Base-by-base conservation (phyloP, 306 rosid genomes). In the Cicer yamashitae region DNA sequence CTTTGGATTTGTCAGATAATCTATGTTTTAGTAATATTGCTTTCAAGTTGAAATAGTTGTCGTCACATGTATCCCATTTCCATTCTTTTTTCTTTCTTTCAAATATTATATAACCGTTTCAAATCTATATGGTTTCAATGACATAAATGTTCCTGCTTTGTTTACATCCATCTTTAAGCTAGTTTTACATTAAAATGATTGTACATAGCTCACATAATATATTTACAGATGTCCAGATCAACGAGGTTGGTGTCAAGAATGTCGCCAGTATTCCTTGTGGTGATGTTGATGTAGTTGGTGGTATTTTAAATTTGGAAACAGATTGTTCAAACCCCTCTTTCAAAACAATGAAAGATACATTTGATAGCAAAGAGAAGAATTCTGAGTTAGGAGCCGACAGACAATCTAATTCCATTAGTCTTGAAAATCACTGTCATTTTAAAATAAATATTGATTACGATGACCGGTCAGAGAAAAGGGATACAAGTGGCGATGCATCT, bases 171-270 rank as follows among this genome's bases (percentile, higher is more conserved):
- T 18, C 15, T 40, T 17, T 52, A 59, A 71, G 60, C 59, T 75
- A 72, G 47, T 17, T 61, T 38, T 73, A 9, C 60, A 76, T 67
- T 62, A 43, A 62, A 51, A 22, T 65, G 38, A 75, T 45, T 78
- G 50, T 48, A 13, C 22, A 52, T 59, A 44, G 38, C 74, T 72
- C 10, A 48, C 45, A 3, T 67, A 30, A 67, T 53, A 61, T 81
- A 60, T 74, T 84, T 78, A 22, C 82, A 78, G 93, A 75, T 70
- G 60, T 71, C 77, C 79, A 82, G 80, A 86, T 57, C 71, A 77
- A 70, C 70, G 46, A 76, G 17, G 70, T 77, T 50, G 72, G 59
- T 68, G 70, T 47, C 14, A 84, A 84, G 73, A 83, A 83, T 58
- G 52, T 54, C 79, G 79, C 80, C 43, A 68, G 72, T 70, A 48